These are phyloP conservation scores for Triticum dicoccoides DNA, from an alignment of 176 grass and related monocot species.

Conservation along the genomic window DNA sequence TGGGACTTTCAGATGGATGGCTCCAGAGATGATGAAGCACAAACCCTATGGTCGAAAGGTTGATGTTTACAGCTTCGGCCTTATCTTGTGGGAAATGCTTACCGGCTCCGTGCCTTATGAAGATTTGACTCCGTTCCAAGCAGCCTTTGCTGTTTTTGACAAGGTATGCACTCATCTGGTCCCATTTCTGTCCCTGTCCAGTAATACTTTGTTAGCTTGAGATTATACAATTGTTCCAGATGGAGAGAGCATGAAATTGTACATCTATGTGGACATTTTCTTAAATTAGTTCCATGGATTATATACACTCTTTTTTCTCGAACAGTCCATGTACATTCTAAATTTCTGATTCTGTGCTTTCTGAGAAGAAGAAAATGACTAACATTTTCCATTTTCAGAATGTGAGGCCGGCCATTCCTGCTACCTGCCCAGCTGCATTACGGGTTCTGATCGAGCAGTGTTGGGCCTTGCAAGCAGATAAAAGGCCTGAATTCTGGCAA, in stretches of 20 bases:
- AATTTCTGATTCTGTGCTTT: too few species aligned
- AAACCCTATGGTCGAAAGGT: conserved; percentile 72
- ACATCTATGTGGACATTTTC: too few species aligned
- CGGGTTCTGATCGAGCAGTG: conserved; percentile 79
- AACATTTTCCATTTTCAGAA: conserved; percentile 47
- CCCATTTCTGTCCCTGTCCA: not conserved
- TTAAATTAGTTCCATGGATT: too few species aligned
- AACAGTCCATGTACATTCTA: too few species aligned
- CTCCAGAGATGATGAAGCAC: conserved; percentile 86
- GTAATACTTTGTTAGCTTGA: too few species aligned
- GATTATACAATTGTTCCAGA: too few species aligned
- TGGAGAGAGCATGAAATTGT: too few species aligned
- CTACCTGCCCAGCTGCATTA: conserved; percentile 57
- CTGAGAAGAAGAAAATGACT: too few species aligned
- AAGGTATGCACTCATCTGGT: conserved; percentile 54
- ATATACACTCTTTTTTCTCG: too few species aligned
- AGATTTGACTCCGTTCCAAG: conserved; percentile 82
- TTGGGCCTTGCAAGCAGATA: conserved; percentile 64
- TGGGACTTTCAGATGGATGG: conserved; percentile 98
- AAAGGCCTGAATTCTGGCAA: conserved; percentile 88
- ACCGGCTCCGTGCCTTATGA: conserved; percentile 72
- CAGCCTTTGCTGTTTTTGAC: conserved; percentile 90
- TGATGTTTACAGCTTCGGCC: conserved; percentile 96
- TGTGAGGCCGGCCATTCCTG: conserved; percentile 74
- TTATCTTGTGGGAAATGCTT: conserved; percentile 96